phyloP scores from a whole-genome alignment of 2,329 filamentous ascomycete genomes.

The Ascocoryne sarcoides region DNA sequence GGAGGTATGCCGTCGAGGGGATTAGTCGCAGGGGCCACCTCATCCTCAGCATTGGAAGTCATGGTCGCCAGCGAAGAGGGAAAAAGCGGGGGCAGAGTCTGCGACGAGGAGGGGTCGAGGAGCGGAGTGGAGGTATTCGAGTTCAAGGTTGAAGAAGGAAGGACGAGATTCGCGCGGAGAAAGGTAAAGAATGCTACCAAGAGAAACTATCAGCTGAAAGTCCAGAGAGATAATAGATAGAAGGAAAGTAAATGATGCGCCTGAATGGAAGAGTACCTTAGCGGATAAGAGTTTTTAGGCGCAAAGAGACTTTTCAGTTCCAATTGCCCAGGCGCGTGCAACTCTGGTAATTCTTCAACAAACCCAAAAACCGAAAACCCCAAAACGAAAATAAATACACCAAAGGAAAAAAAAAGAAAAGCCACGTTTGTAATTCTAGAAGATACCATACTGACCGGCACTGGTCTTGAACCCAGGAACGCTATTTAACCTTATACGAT shows the following conservation, averaged over 20 bases:
- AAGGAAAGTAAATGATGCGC: neutral
- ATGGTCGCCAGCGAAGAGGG: conserved; percentile 31
- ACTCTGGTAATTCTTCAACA: neutral
- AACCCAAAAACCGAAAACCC: neutral
- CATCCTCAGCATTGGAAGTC: conserved; percentile 28
- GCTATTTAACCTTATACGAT: conserved; percentile 40
- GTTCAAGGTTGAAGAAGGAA: conserved; percentile 40
- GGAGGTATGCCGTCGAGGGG: conserved; percentile 46
- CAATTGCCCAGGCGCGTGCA: neutral
- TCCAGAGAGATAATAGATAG: neutral
- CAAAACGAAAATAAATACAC: conserved; percentile 7
- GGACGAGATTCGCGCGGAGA: conserved; percentile 69
- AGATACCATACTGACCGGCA: conserved; percentile 41
- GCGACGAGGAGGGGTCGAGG: conserved; percentile 43
- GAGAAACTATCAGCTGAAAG: conserved; percentile 8
- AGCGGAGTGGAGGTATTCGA: conserved; percentile 58
- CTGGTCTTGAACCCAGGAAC: conserved; percentile 51
- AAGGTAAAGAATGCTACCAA: conserved; percentile 71
- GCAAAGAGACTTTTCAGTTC: neutral
- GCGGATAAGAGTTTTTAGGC: neutral
- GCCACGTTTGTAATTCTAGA: conserved; percentile 11
- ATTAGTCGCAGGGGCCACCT: conserved; percentile 26
- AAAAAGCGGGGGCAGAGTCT: conserved; percentile 30
- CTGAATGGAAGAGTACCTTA: neutral
- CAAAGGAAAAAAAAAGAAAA: conserved; percentile 12